These are phyloP conservation scores for Dipteronia sinensis DNA, from an alignment of 345 rosid genomes.

Conservation along the genomic window DNA sequence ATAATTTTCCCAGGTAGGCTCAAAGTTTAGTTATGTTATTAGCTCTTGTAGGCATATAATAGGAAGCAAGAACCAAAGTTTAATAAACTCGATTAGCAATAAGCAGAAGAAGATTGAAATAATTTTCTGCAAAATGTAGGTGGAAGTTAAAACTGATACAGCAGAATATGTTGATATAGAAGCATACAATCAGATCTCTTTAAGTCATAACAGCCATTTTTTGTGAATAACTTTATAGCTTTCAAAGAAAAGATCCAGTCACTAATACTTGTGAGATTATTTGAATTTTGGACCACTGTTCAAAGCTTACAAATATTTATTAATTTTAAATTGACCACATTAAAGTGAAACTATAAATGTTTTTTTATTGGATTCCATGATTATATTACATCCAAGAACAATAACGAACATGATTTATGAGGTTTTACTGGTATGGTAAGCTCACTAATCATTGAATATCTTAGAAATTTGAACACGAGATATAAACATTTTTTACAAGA, in stretches of 20 bases:
- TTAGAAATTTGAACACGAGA: neutral
- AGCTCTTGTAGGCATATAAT: neutral
- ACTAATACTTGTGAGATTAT: neutral
- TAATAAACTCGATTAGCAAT: neutral
- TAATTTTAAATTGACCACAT: neutral
- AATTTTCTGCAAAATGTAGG: neutral
- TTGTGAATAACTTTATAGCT: neutral
- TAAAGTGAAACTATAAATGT: neutral
- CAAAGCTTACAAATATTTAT: neutral
- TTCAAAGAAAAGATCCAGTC: neutral
- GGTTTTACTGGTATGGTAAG: neutral
- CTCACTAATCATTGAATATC: neutral
- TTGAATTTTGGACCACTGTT: neutral
- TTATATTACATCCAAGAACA: neutral
- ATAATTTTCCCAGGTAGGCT: neutral
- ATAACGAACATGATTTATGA: neutral
- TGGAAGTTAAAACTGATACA: neutral
- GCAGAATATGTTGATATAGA: neutral
- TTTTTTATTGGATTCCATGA: neutral
- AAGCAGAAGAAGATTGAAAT: constrained; percentile 6
- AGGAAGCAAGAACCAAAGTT: neutral
- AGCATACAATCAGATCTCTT: neutral
- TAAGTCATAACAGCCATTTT: neutral
- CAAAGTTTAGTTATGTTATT: neutral
- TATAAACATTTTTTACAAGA: neutral